Evolutionary conservation across 805 yeast species (phyloP), one percentile per base, ranked within the genome.

Genomic region (Myxozyma sirexii): DNA sequence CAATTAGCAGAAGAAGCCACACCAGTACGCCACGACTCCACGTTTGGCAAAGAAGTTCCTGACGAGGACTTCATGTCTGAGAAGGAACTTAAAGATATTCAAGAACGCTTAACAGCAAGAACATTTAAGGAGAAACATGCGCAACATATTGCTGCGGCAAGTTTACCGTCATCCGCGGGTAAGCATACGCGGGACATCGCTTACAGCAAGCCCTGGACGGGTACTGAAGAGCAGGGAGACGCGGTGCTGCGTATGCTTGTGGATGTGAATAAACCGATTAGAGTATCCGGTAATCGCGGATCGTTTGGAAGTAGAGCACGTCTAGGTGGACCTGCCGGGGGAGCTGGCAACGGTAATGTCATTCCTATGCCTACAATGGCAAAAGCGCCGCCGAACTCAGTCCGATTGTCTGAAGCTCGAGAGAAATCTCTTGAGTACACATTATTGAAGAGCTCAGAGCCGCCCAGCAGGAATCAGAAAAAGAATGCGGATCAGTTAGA

Each of bases 361-460:
- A 24, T 56, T 6, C 62, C 60, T 68, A 15, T 46, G 38, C 64
- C 68, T 13, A 68, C 69, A 35, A 60, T 73, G 6, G 67, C 71
- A 49, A 71, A 29, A 27, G 38, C 51, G 15, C 50, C 54, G 21
- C 60, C 70, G 2, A 56, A 58, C 8, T 56, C 70, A 3, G 64
- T 77, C 46, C 76, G 90, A 57, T 67, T 89, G 3, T 74, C 79
- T 27, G 74, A 71, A 41, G 96, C 94, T 0, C 81, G 83, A 57
- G 96, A 88, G 58, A 76, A 76, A 19, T 82, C 86, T 1, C 67
- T 87, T 35, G 92, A 88, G 67, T 90, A 88, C 70, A 76, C 79
- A 50, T 68, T 85, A 26, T 71, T 77, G n/a, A 80, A 80, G 65
- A 59, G 75, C 12, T 70, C 70, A 0, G 58, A 66, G 19, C 67